These are phyloP conservation scores for Sphaerulina vaccinii DNA, from an alignment of 2,329 filamentous ascomycete species.

Conservation along the genomic window DNA sequence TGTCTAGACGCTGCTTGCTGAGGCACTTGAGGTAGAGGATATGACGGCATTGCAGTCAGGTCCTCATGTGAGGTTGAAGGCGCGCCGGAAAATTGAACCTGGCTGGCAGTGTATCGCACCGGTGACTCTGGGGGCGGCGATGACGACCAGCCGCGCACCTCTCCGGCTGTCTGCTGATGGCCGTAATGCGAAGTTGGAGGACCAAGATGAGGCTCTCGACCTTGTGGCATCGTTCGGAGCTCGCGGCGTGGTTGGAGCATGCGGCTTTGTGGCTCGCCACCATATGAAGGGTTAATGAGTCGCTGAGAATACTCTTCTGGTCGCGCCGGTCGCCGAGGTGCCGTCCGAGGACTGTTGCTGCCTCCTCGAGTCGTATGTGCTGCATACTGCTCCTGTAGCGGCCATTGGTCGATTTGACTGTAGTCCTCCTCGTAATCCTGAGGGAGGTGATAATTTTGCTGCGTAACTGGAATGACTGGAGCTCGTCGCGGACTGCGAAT, in stretches of 20 bases:
- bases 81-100: too few relatives aligned
- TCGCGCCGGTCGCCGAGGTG: slow-evolving; percentile 31
- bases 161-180: slow-evolving; percentile 33
- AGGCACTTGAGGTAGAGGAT: slow-evolving; percentile 22
- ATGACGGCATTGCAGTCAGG: slow-evolving; percentile 18
- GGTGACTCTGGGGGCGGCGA: slow-evolving; percentile 24
- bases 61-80: neutral
- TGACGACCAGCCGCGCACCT: slow-evolving; percentile 31
- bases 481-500: slow-evolving; percentile 16
- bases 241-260: slow-evolving; percentile 18
- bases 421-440: slow-evolving; percentile 23
- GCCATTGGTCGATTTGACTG: slow-evolving; percentile 30
- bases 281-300: slow-evolving; percentile 17
- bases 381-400: slow-evolving; percentile 21
- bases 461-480: slow-evolving; percentile 15
- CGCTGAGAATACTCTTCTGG: slow-evolving; percentile 24
- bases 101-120: too few relatives aligned
- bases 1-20: slow-evolving; percentile 33
- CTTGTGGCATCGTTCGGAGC: too few relatives aligned
- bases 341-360: slow-evolving; percentile 19
- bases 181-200: slow-evolving; percentile 31
- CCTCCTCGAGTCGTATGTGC: slow-evolving; percentile 9
- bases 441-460: slow-evolving; percentile 16
- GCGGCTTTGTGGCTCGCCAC: slow-evolving; percentile 21
- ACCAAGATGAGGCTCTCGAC: slow-evolving; percentile 22